Evolutionary conservation across 2,329 filamentous ascomycete species (phyloP), one percentile per base, ranked within the genome.

Genomic region (Ilyonectria robusta): DNA sequence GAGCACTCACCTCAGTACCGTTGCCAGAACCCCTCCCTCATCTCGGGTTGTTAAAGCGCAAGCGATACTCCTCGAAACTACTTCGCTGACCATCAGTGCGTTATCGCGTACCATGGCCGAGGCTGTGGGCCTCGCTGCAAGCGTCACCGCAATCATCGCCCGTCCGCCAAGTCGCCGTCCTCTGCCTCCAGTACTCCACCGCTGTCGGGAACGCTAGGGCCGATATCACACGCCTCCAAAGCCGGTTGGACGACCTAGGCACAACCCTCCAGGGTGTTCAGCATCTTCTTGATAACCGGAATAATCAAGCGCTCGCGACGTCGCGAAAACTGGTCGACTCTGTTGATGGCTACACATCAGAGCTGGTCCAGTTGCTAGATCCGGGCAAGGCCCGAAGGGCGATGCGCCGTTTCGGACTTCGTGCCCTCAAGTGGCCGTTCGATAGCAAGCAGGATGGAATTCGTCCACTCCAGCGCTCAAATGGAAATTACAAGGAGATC

Each of bases 361-460:
- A 62, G 42, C 31, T 68, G 29, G 40, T n/a, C 21, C 47, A 50
- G 15, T 8, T 68, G 54, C 54, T 66, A 35, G 29, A 63, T 48
- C 59, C 55, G 10, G 42, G 59, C 11, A 62, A 62, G n/a, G 44
- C 54, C 48, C 54, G 26, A 1, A 62, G 66, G 44, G 23, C 54
- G 29, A 68, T 68, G 55, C 42, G 5, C 26, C 26, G 26, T 26
- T 23, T 68, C 26, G 55, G 62, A 17, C 47, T 66, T 10, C 59
- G 48, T 46, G 62, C 58, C 26, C 58, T 68, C 10, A 68, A 48
- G 42, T 68, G 66, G 66, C 66, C 59, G 37, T 65, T 68, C 2
- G n/a, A 57, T 50, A 62, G 57, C 46, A 65, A 62, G 40, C n/a
- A n/a, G n/a, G n/a, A n/a, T n/a, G n/a, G n/a, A n/a, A n/a, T n/a